Base-by-base conservation (phyloP, 495 filamentous ascomycete genomes). In the Daldinia bambusicola region DNA sequence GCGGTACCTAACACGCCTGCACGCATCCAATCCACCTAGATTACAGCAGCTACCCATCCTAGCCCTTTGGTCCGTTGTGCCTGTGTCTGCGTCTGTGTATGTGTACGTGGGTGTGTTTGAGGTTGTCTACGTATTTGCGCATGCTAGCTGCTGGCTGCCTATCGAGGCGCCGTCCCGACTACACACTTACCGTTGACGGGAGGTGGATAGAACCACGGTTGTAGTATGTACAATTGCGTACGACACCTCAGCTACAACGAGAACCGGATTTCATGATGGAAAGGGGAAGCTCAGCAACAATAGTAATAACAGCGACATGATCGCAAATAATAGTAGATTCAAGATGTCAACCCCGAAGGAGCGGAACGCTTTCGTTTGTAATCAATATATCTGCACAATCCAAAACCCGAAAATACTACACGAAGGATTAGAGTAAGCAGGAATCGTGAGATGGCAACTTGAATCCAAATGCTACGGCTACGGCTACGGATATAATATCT, bases 111-210 rank as follows among this genome's bases (percentile, higher is more conserved):
- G 43, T 40, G 38, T 60, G 55, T 60, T 37, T 34, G 43, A 69
- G 59, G 37, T 18, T 8, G 66, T n/a, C 51, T 61, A 62, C 57
- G 50, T 50, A 62, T 52, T 14, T 71, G 55, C 59, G 50, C 60
- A 72, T 72, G 64, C 57, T 51, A 61, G 61, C 70, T 68, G 65
- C 57, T 55, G 65, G 61, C 70, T 68, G 65, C 70, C 70, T 72
- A 72, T 72, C 64, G 56, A 67, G 70, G 70, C 48, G 48, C 50
- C 38, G 60, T 56, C 41, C 70, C 70, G 63, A 56, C 30, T 66
- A 36, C 41, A 57, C 31, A 55, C 58, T 55, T 67, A 60, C 69
- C 59, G 18, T 50, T 59, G 69, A 67, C 18, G 60, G 70, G 60
- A 72, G 38, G 50, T 68, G 65, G 50, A 68, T 68, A 55, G 14